A percentile compares a stretch with the other conserved stretches of the same genome.
These are phyloP conservation scores for Suillus bovinus DNA, from an alignment of 768 basidiomycete species.

Conservation along the genomic window DNA sequence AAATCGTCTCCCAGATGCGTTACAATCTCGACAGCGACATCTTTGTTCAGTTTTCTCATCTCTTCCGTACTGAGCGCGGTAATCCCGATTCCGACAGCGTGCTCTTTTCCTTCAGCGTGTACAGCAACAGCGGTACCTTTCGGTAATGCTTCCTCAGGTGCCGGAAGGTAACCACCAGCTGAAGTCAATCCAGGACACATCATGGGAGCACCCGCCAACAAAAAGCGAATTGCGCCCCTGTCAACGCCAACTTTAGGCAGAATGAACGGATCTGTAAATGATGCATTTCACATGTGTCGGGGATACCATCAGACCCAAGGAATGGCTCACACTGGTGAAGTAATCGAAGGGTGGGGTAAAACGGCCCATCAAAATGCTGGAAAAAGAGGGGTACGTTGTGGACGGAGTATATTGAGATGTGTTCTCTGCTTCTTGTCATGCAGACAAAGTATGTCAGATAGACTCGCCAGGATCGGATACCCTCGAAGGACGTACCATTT, in stretches of 20 bases:
- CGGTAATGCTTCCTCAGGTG: conserved; percentile 63
- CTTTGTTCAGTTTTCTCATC: conserved; percentile 88
- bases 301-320: not conserved
- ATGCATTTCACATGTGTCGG: not conserved
- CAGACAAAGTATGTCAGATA: conserved; percentile 19
- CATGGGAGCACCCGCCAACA: conserved; percentile 92
- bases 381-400: conserved; percentile 88
- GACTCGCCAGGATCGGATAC: not conserved
- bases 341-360: conserved; percentile 84
- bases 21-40: conserved; percentile 85
- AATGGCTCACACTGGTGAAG: conserved; percentile 83
- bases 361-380: conserved; percentile 95
- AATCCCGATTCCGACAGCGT: conserved; percentile 84
- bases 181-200: conserved; percentile 98
- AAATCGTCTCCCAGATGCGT: conserved; percentile 87
- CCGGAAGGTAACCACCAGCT: conserved; percentile 83
- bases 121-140: conserved; percentile 85
- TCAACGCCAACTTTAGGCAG: conserved; percentile 89
- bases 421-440: conserved; percentile 74
- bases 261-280: conserved; percentile 77
- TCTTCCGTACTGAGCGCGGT: conserved; percentile 85
- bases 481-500: conserved; percentile 63
- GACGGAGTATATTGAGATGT: conserved; percentile 90
- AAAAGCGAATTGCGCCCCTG: conserved; percentile 96
- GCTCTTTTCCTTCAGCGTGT: conserved; percentile 94